Conservation (phyloP, 2,329 filamentous ascomycete species). For the Botrytis deweyae region DNA sequence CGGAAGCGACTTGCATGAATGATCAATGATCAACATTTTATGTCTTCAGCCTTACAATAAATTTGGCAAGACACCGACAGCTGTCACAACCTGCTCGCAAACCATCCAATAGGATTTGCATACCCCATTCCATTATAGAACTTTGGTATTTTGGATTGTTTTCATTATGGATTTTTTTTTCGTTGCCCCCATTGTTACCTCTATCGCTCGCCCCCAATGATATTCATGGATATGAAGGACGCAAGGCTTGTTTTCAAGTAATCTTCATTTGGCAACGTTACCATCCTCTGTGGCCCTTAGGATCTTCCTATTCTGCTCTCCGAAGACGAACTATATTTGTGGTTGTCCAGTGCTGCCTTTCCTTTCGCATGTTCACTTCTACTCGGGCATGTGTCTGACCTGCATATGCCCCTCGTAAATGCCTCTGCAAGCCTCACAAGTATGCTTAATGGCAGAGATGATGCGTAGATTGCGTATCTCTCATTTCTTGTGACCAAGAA, state of each 20-base stretch:
- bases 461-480: conserved; percentile 23
- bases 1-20: conserved; percentile 4
- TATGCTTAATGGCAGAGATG: conserved; percentile 3
- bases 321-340: conserved; percentile 5
- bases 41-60: conserved; percentile 8
- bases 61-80: neutral
- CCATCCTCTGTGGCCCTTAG: conserved; percentile 18
- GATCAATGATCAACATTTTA: neutral
- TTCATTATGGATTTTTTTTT: neutral
- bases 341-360: conserved; percentile 1
- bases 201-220: conserved; percentile 15
- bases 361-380: conserved; percentile 5
- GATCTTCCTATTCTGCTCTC: conserved; percentile 18
- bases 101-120: neutral
- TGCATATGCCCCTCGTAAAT: conserved; percentile 20
- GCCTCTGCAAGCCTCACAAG: neutral
- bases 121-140: neutral
- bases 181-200: neutral
- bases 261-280: neutral
- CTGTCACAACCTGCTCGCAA: conserved; percentile 14
- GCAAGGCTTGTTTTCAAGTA: neutral
- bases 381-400: conserved; percentile 17
- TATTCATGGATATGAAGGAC: conserved; percentile 9
- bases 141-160: neutral
- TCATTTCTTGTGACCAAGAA: neutral